These are phyloP conservation scores for Phanerodontia chrysosporium DNA, from an alignment of 768 basidiomycete genomes.

Conservation along the genomic window DNA sequence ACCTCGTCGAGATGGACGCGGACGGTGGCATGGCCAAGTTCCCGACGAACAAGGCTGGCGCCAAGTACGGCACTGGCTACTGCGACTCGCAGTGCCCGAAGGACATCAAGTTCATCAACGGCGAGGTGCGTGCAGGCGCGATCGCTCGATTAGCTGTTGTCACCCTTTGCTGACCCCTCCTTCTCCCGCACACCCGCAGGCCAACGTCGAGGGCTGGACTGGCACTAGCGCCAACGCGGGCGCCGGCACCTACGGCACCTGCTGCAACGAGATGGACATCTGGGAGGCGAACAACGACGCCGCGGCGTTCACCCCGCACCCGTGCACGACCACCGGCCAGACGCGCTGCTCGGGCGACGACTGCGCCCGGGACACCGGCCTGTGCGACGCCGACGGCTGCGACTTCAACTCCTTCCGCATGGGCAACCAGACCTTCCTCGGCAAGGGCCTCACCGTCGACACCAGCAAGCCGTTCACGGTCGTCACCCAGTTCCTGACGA, in stretches of 20 bases:
- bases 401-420: constrained; percentile 62
- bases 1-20: constrained; percentile 53
- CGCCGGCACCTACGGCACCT: constrained; percentile 42
- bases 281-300: constrained; percentile 53
- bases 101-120: constrained; percentile 59
- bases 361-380: constrained; percentile 33
- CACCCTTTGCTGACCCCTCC: background rate
- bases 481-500: constrained; percentile 55
- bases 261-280: constrained; percentile 58
- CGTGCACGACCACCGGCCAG: constrained; percentile 37
- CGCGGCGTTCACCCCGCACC: constrained; percentile 48
- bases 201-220: constrained; percentile 44
- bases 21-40: constrained; percentile 45
- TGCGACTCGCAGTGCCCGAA: constrained; percentile 60
- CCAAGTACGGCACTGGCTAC: constrained; percentile 61
- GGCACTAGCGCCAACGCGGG: constrained; percentile 42
- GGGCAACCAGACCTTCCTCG: constrained; percentile 45
- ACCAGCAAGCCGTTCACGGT: constrained; percentile 49
- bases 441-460: constrained; percentile 45
- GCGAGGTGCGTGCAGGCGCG: constrained; percentile 34
- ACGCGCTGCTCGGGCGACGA: constrained; percentile 39
- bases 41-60: constrained; percentile 50
- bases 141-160: constrained; percentile 8
- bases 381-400: constrained; percentile 55
- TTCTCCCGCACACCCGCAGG: constrained; percentile 27